Base-by-base conservation (phyloP, 108 stramenopile genomes). In the Schizochytrium sp. region DNA sequence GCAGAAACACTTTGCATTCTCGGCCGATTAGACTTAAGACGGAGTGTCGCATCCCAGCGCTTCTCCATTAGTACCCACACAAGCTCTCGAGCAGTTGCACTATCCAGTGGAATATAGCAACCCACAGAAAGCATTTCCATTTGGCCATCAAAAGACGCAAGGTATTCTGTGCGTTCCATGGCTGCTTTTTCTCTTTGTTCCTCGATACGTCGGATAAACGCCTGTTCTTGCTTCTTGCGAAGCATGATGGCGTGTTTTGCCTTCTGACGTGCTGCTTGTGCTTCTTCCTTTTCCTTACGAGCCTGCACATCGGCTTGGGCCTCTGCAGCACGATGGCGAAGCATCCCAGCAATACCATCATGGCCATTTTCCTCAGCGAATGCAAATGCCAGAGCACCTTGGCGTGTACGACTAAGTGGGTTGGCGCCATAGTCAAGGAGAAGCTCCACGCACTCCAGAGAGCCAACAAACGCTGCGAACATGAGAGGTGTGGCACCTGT, bases 351-450 rank as follows among this genome's bases (percentile, higher is more conserved):
- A 40, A 83, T 83, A 40, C 76, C 76, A n/a, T 83, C 76, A 53
- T 83, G 76, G 50, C 76, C 76, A 28, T 83, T 83, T 55, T 83
- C 76, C 76, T 83, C 76, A 53, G 76, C 76, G 55, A 83, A 83
- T 10, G 76, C 76, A 42, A 83, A 83, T n/a, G 76, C 76, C 4
- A 83, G 53, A 56, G 76, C 76, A 42, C 76, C 76, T 40, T 83
- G 76, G 13, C 53, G 76, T 40, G 76, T 83, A n/a, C 76, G 4
- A 28, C 47, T 83, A 5, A 83, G 76, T 15, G 76, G 76, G 28
- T 83, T 55, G 47, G 76, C 76, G 28, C 76, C 76, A 53, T 49
- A 10, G 28, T 3, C 47, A 10, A 83, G 47, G 17, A 83, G 53
- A 38, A 83, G 76, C 47, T 83, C 76, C 8, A 83, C 76, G 53